A percentile compares a stretch with the other conserved stretches of the same genome.
These are phyloP conservation scores for Colletotrichum somersetense DNA, from an alignment of 2,329 filamentous ascomycete species.

Conservation along the genomic window DNA sequence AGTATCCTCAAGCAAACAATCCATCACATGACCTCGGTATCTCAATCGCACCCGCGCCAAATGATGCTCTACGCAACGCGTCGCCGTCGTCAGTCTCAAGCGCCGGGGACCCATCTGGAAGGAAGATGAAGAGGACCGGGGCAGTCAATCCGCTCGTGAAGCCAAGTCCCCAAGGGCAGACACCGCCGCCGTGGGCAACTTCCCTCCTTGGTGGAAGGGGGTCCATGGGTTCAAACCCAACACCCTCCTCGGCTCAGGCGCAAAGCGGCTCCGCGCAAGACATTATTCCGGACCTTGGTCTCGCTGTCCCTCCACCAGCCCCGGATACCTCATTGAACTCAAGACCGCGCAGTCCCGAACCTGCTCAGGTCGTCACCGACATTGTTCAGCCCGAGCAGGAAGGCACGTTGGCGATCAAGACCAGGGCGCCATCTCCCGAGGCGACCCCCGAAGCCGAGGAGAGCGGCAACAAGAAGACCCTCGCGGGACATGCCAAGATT, in stretches of 20 bases:
- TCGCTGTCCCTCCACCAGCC: neutral
- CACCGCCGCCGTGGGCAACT: slow-evolving; percentile 30
- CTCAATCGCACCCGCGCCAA: neutral
- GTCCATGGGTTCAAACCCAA: neutral
- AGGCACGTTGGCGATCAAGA: neutral
- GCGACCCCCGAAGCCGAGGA: neutral
- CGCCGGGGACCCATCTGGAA: slow-evolving; percentile 18
- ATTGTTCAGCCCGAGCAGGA: slow-evolving; percentile 18
- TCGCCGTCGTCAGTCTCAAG: slow-evolving; percentile 23
- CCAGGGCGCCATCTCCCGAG: neutral
- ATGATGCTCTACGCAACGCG: slow-evolving; percentile 11
- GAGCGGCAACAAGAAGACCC: slow-evolving; percentile 14
- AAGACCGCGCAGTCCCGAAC: slow-evolving; percentile 10
- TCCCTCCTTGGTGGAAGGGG: slow-evolving; percentile 15
- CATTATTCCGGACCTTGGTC: neutral
- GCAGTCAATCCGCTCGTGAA: slow-evolving; percentile 23
- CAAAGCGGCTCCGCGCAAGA: too few species aligned
- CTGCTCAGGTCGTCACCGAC: slow-evolving; percentile 46
- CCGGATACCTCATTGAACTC: neutral
- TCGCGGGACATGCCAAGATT: slow-evolving; percentile 44
- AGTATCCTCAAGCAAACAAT: neutral
- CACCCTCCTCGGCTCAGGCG: neutral
- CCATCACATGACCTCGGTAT: neutral
- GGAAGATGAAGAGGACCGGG: slow-evolving; percentile 36
- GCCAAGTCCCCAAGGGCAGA: slow-evolving; percentile 8